Base-by-base conservation (phyloP, 208 protist genomes). In the Crithidia thermophila region DNA sequence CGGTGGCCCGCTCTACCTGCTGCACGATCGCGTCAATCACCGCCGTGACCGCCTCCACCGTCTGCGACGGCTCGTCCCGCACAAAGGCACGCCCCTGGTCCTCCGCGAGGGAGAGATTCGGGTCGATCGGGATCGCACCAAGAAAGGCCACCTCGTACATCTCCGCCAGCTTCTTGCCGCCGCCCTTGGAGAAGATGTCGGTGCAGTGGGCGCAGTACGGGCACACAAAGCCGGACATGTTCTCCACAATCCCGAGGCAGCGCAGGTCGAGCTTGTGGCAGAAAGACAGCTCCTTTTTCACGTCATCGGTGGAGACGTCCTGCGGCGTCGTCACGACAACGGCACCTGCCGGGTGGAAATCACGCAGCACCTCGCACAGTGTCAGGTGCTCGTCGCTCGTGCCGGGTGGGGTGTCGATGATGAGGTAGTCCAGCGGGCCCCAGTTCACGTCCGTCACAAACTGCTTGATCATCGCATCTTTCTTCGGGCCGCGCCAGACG, bases 401-500 rank as follows among this genome's bases (percentile, higher is more conserved):
- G 43, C 94, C 94, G 6, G 93, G 95, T 23, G 95, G 95, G 18
- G 95, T 98, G 84, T 98, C 95, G 47, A 98, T 81, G 66, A 98
- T 90, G 0, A 98, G 75, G 61, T 90, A 93, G 69, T 98, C 95
- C 10, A 98, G 69, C 13, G 67, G 65, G 18, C 89, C 94, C 94
- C 95, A 98, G 49, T 84, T 56, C 18, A 97, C 92, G 34, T 97
- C 88, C 36, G 61, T 82, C 33, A 97, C 59, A 52, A 98, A 97
- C 66, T 98, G 91, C 64, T 95, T 96, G 62, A 98, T 97, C 85
- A 97, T 94, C 30, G 82, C 81, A 61, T 96, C 90, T 70, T 98
- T 98, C 66, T 92, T 94, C 4, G 94, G 92, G 1, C 95, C 92
- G 42, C 99, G 88, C 98, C 98, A 99, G 65, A 99, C 98, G 9